These are phyloP conservation scores for Escallonia rubra DNA, from an alignment of 129 eudicot species.

Conservation along the genomic window DNA sequence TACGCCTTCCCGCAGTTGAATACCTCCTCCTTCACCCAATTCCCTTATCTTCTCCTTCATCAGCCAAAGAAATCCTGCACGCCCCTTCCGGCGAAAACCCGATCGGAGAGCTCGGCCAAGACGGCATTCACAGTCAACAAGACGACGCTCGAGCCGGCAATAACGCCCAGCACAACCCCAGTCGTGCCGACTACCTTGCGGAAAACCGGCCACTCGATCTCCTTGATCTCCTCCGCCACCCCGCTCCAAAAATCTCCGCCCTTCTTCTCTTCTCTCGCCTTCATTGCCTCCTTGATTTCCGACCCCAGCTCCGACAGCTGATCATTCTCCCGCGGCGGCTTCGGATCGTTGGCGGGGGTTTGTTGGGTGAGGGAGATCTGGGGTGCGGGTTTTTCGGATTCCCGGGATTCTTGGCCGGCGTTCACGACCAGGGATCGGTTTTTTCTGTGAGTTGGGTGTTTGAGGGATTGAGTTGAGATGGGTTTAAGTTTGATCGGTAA, in stretches of 20 bases:
- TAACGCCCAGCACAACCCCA: constrained; percentile 78
- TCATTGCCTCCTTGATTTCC: constrained; percentile 60
- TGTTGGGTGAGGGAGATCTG: constrained; percentile 8
- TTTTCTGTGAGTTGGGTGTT: not conserved
- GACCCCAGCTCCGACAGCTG: constrained; percentile 48
- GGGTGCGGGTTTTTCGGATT: constrained; percentile 17
- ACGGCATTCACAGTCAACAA: constrained; percentile 88
- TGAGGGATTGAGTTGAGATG: constrained; percentile 3
- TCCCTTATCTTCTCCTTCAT: constrained; percentile 2
- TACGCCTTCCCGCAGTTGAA: constrained; percentile 4
- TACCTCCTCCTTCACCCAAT: not conserved
- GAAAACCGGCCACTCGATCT: constrained; percentile 88
- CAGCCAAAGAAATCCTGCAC: constrained; percentile 84
- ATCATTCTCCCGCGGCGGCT: not conserved
- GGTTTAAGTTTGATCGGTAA: constrained; percentile 9
- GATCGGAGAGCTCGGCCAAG: constrained; percentile 83
- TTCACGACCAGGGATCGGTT: constrained; percentile 11
- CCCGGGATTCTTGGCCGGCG: constrained; percentile 19
- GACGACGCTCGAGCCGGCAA: constrained; percentile 85
- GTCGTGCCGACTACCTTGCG: constrained; percentile 67
- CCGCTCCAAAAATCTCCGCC: constrained; percentile 40
- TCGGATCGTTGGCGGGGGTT: not conserved
- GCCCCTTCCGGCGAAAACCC: constrained; percentile 75
- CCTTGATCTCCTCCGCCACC: constrained; percentile 67
- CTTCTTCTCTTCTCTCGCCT: constrained; percentile 42